Evolutionary conservation across 352 stramenopile genomes (phyloP).

Genomic region (Pythium aristosporum): DNA sequence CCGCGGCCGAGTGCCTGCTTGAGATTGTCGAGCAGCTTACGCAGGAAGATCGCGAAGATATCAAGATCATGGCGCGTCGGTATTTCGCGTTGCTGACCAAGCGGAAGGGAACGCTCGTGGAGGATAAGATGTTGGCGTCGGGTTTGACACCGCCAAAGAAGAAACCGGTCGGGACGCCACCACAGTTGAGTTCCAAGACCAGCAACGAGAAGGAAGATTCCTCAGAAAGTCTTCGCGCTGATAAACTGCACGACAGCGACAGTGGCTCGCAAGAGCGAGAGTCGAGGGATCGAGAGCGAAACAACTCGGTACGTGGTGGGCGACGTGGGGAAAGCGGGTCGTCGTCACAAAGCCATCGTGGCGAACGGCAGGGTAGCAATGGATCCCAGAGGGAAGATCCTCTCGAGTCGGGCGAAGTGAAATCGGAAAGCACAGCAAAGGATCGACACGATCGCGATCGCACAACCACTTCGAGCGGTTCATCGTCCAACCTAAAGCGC

Average conservation of each 20-base stretch:
- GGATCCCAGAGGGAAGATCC: slow-evolving; percentile 19
- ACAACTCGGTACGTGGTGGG: slow-evolving; percentile 7
- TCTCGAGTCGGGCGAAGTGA: slow-evolving; percentile 26
- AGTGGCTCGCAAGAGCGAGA: slow-evolving; percentile 4
- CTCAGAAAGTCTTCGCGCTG: slow-evolving; percentile 19
- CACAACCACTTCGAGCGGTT: not conserved
- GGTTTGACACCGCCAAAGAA: slow-evolving; percentile 27
- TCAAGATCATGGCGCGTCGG: slow-evolving; percentile 89
- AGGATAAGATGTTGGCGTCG: slow-evolving; percentile 55
- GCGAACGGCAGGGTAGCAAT: slow-evolving; percentile 17
- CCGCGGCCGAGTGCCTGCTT: slow-evolving; percentile 60
- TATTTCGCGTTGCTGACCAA: slow-evolving; percentile 85
- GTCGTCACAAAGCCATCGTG: slow-evolving; percentile 8
- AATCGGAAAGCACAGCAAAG: slow-evolving; percentile 15
- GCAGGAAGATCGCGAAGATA: slow-evolving; percentile 82
- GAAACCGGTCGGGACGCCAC: slow-evolving; percentile 10
- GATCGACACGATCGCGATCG: slow-evolving; percentile 13
- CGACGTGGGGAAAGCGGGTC: slow-evolving; percentile 21
- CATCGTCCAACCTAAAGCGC: slow-evolving; percentile 18
- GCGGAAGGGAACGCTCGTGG: slow-evolving; percentile 59
- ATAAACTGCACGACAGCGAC: slow-evolving; percentile 8
- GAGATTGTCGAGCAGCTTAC: slow-evolving; percentile 65
- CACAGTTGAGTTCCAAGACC: slow-evolving; percentile 24
- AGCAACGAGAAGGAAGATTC: slow-evolving; percentile 26
- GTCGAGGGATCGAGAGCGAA: slow-evolving; percentile 11